Conservation (phyloP, 768 basidiomycete species). For the Royoungia palumana region DNA sequence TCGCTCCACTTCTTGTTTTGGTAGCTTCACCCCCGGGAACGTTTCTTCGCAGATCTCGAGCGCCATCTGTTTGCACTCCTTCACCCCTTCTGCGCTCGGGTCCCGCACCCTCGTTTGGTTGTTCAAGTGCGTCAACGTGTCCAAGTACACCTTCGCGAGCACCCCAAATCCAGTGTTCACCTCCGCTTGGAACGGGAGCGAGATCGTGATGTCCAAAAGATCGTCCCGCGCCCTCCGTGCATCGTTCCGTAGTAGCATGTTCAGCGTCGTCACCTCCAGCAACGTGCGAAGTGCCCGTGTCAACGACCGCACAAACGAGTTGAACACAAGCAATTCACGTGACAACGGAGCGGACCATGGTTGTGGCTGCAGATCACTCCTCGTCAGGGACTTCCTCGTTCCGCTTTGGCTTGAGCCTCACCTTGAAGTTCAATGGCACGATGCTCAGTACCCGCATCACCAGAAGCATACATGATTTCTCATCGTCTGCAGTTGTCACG, state of each 20-base stretch:
- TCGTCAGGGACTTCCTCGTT: slow-evolving; percentile 6
- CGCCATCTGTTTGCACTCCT: slow-evolving; percentile 80
- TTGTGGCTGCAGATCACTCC: slow-evolving; percentile 52
- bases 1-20: slow-evolving; percentile 86
- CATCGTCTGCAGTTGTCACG: slow-evolving; percentile 62
- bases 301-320: slow-evolving; percentile 91
- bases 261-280: slow-evolving; percentile 86
- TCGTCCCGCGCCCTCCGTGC: slow-evolving; percentile 87
- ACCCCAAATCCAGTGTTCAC: slow-evolving; percentile 99
- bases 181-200: slow-evolving; percentile 91
- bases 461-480: slow-evolving; percentile 90
- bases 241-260: slow-evolving; percentile 89
- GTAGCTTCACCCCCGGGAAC: slow-evolving; percentile 87
- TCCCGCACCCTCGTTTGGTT: slow-evolving; percentile 73
- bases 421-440: slow-evolving; percentile 92
- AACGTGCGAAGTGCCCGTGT: slow-evolving; percentile 87
- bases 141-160: slow-evolving; percentile 93
- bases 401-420: slow-evolving; percentile 26
- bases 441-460: slow-evolving; percentile 97
- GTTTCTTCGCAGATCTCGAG: slow-evolving; percentile 92
- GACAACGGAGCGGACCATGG: slow-evolving; percentile 96
- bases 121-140: slow-evolving; percentile 87
- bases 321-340: slow-evolving; percentile 95
- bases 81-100: slow-evolving; percentile 73
- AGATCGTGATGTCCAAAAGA: slow-evolving; percentile 85